Base-by-base conservation (phyloP, 495 filamentous ascomycete species). In the Neurospora sp. region DNA sequence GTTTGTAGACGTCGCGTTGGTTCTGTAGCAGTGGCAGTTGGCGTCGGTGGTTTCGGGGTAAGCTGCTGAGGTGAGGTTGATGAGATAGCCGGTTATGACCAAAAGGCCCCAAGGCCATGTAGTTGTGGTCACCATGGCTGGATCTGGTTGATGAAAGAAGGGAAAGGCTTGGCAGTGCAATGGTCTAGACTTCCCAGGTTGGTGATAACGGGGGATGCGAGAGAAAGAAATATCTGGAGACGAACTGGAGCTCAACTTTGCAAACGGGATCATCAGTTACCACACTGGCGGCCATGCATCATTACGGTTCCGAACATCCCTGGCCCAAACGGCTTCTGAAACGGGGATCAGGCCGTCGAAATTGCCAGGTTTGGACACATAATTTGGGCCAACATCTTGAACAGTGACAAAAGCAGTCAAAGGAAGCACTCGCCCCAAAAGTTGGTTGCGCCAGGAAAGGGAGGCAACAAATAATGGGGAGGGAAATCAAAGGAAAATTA, bases 21-120 rank as follows among this genome's bases (percentile, higher is more conserved):
- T 87, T 69, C 74, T 77, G 75, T 85, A 87, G 78, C 85, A 87
- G 70, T 79, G 79, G 75, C 85, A 87, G 74, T 80, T 83, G 20
- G 80, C 79, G 74, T 84, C 83, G 11, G 81, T 81, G n/a, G 82
- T 83, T 35, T 83, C 70, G 16, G 83, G 82, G 71, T 81, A 83
- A 23, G 78, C 78, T 9, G 69, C 78, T 4, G 18, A 38, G 16
- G 72, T 71, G 23, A 75, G 69, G 23, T 72, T 41, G 27, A 74
- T 69, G 46, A 76, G 44, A 72, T 72, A 23, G 37, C 48, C 23
- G 6, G 18, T 41, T 37, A 23, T 9, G n/a, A 40, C 39, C 3
- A 48, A 73, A 42, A 71, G 35, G 35, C 39, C 54, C 54, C 54
- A 62, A 62, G 12, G 27, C 27, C 54, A 62, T 62, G 54, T 31